A percentile compares a stretch with the other conserved stretches of the same genome.
Conservation (phyloP, 495 filamentous ascomycete genomes). For the Aspergillus cavernicola region DNA sequence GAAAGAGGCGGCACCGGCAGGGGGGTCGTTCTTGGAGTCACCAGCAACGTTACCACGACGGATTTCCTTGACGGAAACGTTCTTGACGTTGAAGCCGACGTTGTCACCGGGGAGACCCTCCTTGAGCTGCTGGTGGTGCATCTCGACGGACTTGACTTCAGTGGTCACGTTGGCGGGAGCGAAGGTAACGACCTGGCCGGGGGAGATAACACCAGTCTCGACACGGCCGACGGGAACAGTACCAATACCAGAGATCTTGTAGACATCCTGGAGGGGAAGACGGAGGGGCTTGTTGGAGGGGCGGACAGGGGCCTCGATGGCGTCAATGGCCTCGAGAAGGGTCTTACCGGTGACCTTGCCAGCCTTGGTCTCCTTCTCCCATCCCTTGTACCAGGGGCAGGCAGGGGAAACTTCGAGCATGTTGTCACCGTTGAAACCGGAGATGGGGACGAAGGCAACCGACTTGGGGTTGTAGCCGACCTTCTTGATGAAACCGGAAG, state of each 20-base stretch:
- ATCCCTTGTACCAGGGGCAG: slow-evolving; percentile 99
- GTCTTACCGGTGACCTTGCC: slow-evolving; percentile 92
- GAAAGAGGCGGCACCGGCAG: slow-evolving; percentile 84
- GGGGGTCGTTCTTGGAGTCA: slow-evolving; percentile 99
- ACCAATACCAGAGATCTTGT: slow-evolving; percentile 99
- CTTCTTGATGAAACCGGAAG: slow-evolving; percentile 99
- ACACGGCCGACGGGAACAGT: slow-evolving; percentile 99
- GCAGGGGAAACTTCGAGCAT: slow-evolving; percentile 91
- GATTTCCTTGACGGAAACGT: slow-evolving; percentile 99
- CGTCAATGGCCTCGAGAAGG: slow-evolving; percentile 97
- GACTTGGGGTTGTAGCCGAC: slow-evolving; percentile 99
- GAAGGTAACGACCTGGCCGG: slow-evolving; percentile 88
- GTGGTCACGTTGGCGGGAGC: slow-evolving; percentile 98
- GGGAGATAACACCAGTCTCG: slow-evolving; percentile 96
- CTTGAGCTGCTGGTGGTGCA: slow-evolving; percentile 99
- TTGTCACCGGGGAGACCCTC: slow-evolving; percentile 99
- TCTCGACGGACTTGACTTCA: slow-evolving; percentile 99
- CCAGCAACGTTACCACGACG: slow-evolving; percentile 99
- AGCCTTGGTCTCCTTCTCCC: slow-evolving; percentile 98
- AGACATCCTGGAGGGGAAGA: slow-evolving; percentile 99
- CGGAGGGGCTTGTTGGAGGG: slow-evolving; percentile 87
- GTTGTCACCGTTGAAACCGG: slow-evolving; percentile 99
- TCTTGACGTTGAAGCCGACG: slow-evolving; percentile 99
- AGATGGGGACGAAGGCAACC: slow-evolving; percentile 99
- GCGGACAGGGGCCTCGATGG: slow-evolving; percentile 89